Evolutionary conservation across 768 basidiomycete species (phyloP), one percentile per base, ranked within the genome.

Genomic region (Suillus paluster): DNA sequence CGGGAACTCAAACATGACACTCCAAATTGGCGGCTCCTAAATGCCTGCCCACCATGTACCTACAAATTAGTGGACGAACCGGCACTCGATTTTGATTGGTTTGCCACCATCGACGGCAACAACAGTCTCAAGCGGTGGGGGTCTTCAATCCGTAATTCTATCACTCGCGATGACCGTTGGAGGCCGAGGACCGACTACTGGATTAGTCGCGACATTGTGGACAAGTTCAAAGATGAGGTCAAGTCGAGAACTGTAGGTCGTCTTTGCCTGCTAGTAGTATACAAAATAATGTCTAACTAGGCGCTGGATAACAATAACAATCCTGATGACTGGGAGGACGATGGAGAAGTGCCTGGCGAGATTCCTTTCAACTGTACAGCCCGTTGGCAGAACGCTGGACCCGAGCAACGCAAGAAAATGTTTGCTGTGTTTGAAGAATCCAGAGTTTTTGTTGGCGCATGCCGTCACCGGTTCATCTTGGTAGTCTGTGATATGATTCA

Each of bases 11-110:
- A 62, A 12, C 45, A 59, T 23, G 49, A 64, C 44, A 50, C 7
- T 10, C 63, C 65, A 23, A 52, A 66, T 33, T 66, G 62, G 65
- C 50, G 63, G 6, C 33, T 58, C 3, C 57, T 54, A 21, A 49
- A 66, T 44, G 19, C 49, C 4, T 65, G 65, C 25, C 58, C 63
- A 2, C 17, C 59, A 10, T 66, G 65, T 53, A 25, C 14, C 3
- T 66, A 66, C 36, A 52, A 59, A 23, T 27, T 59, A 2, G 1
- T 21, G 27, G 58, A 59, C 36, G 58, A 59, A 53, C 46, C 14
- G 6, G 10, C 27, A 10, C 57, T 58, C 21, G 27, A 58, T 12
- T 38, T 58, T 11, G 57, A 34, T 7, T 58, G 41, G 21, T 21
- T 59, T 9, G 36, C 36, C 4, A 27, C 58, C 17, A 59, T 59